These are phyloP conservation scores for Endothia cerciana DNA, from an alignment of 2,329 filamentous ascomycete genomes.

Conservation along the genomic window DNA sequence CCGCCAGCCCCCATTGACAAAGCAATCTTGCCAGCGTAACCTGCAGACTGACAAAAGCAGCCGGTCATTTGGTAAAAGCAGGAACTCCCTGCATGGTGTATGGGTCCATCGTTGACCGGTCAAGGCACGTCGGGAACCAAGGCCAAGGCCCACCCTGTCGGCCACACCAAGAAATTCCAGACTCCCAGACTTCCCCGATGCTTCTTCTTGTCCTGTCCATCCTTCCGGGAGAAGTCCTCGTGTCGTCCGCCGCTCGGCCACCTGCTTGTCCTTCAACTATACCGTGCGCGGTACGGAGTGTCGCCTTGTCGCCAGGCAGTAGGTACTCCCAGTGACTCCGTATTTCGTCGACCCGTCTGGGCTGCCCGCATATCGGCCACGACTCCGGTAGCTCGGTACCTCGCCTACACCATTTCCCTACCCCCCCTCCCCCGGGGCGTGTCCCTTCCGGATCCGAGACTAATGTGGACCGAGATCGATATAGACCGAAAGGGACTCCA, in stretches of 20 bases:
- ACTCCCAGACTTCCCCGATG: neutral
- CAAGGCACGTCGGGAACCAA: neutral
- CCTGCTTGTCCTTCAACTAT: conserved; percentile 3
- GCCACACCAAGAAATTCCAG: neutral
- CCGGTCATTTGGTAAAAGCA: neutral
- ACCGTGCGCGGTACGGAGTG: conserved; percentile 24
- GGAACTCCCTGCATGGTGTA: conserved; percentile 2
- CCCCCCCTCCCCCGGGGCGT: neutral
- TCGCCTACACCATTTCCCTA: neutral
- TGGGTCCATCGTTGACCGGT: conserved; percentile 11
- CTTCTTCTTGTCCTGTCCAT: neutral
- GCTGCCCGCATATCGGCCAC: neutral
- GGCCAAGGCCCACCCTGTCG: neutral
- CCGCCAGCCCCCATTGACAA: neutral
- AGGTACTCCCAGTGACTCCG: neutral
- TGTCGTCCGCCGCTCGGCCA: conserved; percentile 7
- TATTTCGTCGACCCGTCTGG: neutral
- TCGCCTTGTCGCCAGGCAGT: conserved; percentile 10
- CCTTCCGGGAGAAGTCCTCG: neutral
- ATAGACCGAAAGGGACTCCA: neutral
- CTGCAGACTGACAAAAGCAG: conserved; percentile 2
- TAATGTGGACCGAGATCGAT: neutral
- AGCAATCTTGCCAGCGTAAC: conserved; percentile 5
- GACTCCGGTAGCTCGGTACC: neutral
- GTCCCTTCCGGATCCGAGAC: no score